Conservation (phyloP, 805 yeast species). For the Diddensiella caesifluorescens region DNA sequence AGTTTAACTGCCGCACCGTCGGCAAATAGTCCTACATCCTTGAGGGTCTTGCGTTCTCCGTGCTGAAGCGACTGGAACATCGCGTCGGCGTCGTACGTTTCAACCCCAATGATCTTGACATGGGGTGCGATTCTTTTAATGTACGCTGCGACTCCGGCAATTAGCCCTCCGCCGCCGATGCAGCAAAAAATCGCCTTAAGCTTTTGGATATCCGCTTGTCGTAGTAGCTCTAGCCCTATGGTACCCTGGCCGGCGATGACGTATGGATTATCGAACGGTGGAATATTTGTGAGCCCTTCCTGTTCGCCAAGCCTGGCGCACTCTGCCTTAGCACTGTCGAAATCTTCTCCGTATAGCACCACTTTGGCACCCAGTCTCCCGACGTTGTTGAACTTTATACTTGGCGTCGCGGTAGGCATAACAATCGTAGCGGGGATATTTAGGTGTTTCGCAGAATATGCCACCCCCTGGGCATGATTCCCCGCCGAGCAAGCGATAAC, state of each 20-base stretch:
- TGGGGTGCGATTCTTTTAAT: constrained; percentile 97
- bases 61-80: constrained; percentile 62
- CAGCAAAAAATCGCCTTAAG: constrained; percentile 85
- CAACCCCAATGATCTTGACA: constrained; percentile 91
- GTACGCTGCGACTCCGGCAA: constrained; percentile 87
- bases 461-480: constrained; percentile 99
- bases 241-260: constrained; percentile 99
- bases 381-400: constrained; percentile 88
- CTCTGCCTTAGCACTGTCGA: constrained; percentile 90
- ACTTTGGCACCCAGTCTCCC: constrained; percentile 91
- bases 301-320: constrained; percentile 66
- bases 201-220: constrained; percentile 75
- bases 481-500: constrained; percentile 99
- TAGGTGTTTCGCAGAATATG: constrained; percentile 78
- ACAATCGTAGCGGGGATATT: constrained; percentile 93
- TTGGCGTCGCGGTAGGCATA: constrained; percentile 97
- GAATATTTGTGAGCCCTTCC: constrained; percentile 78
- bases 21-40: constrained; percentile 90
- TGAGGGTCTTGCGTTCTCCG: constrained; percentile 51
- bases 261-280: constrained; percentile 98
- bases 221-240: constrained; percentile 83
- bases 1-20: constrained; percentile 96
- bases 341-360: constrained; percentile 87
- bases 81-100: constrained; percentile 94
- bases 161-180: constrained; percentile 96